Base-by-base conservation (phyloP, 306 rosid genomes). In the Neltuma alba region DNA sequence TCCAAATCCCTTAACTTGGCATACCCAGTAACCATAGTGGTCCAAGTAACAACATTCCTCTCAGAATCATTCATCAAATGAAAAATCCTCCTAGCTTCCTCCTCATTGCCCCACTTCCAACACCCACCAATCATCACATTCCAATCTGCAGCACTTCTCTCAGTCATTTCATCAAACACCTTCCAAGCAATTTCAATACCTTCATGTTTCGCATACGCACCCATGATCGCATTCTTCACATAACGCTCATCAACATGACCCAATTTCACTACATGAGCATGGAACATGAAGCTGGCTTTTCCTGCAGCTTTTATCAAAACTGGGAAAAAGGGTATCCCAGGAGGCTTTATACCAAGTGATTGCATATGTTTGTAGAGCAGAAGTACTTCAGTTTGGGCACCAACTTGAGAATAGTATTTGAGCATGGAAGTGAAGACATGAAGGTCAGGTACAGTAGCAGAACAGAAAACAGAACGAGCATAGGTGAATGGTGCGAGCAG, bases 1-100 rank as follows among this genome's bases (percentile, higher is more conserved):
- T 75, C 77, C 81, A 86, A 85, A 75, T 86, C 75, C 82, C 76
- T 67, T 81, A 52, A 57, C 79, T 83, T 87, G 28, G 89, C 91
- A 80, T 81, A 82, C 72, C 93, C 92, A 34, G 92, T 81, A 70
- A 91, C 88, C 93, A 91, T 91, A 70, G 88, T 44, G 38, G 93
- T 89, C 93, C 93, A 89, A 69, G 90, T 77, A 62, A 91, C 73
- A 76, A 88, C 87, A 70, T 80, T 86, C 78, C 79, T 85, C 31
- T 68, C 42, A 12, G 80, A 61, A 81, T 76, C 74, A 18, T 18
- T 66, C 82, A 91, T 86, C 77, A 55, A 41, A 48, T 82, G 36
- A 74, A 89, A 91, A 57, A 87, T 80, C 61, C 76, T 78, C 50
- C 74, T 72, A 7, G 93, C 93, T 64, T 89, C 93, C 60, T 70